Evolutionary conservation across 2,329 filamentous ascomycete species (phyloP), one percentile per base, ranked within the genome.

Genomic region (Penicillium vulpinum): DNA sequence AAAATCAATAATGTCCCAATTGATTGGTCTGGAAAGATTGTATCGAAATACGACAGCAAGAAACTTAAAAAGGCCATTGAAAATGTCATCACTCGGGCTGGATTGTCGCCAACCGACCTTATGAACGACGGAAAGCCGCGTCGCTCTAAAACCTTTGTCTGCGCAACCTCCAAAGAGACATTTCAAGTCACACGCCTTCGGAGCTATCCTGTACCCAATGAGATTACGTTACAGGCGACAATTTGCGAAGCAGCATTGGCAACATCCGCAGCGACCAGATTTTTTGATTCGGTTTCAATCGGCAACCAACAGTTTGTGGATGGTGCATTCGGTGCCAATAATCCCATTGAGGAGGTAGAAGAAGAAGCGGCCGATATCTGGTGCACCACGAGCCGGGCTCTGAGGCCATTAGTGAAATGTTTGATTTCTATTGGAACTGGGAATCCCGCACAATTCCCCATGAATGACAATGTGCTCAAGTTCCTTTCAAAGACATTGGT

Each of bases 231-330:
- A 1, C 15, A 41, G 3, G 53, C 51, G 0, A 63, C 75, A 2
- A 81, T 84, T 39, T 83, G 80, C 75, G 69, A 82, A 65, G 81
- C 81, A 1, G 81, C 79, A 0, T 68, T 80, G 8, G 81, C 81
- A 2, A 83, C 81, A 0, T 80, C 77, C 1, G 81, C 81, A 3
- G 81, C 81, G 0, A 80, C 81, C 1, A 41, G 41, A 2, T 69
- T 50, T 7, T 71, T 71, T 48, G 59, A 65, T 2, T 11, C 59
- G 0, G 54, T 63, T 0, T 38, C 18, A 5, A 54, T 71, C 5
- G 64, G 58, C 1, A 51, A 58, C 18, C 54, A 51, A 0, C 48
- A 61, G 2, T 76, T 71, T 13, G 61, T 75, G 0, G 72, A 76
- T 52, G 74, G 71, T 4, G 71, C 62, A 2, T 51, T 72, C n/a